phyloP scores from a whole-genome alignment of 352 stramenopile species.

The Aphanomyces invadans region DNA sequence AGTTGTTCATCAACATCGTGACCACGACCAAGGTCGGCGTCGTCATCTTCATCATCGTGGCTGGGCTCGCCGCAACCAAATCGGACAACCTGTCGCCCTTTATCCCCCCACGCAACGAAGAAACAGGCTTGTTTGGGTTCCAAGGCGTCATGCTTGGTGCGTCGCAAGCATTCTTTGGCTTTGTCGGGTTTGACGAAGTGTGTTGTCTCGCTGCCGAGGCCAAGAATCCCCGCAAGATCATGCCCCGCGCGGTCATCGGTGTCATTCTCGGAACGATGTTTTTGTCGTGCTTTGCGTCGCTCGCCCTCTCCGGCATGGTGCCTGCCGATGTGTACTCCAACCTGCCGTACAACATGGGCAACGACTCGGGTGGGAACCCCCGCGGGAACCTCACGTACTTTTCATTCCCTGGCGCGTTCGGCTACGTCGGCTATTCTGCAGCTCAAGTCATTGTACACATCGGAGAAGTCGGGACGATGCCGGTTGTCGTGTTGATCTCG shows the following conservation, averaged over 20 bases:
- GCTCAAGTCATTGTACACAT: slow-evolving; percentile 42
- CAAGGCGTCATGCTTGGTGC: slow-evolving; percentile 45
- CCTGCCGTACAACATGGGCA: slow-evolving; percentile 11
- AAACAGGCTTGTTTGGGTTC: slow-evolving; percentile 23
- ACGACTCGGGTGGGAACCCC: background rate
- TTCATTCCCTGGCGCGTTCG: slow-evolving; percentile 29
- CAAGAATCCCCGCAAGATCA: slow-evolving; percentile 37
- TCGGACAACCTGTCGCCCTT: slow-evolving; percentile 78
- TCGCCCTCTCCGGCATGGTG: slow-evolving; percentile 65
- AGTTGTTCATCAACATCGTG: slow-evolving; percentile 85
- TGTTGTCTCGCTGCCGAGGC: slow-evolving; percentile 48
- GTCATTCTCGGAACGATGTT: slow-evolving; percentile 41
- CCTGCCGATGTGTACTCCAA: slow-evolving; percentile 28
- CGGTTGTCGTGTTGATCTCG: slow-evolving; percentile 89
- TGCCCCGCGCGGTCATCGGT: slow-evolving; percentile 51
- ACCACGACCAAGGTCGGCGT: slow-evolving; percentile 73
- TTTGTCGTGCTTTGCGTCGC: slow-evolving; percentile 33
- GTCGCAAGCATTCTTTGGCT: slow-evolving; percentile 77
- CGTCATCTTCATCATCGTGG: slow-evolving; percentile 89
- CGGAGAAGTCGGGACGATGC: slow-evolving; percentile 85
- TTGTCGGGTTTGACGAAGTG: slow-evolving; percentile 77
- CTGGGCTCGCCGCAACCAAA: slow-evolving; percentile 77
- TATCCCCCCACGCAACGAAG: slow-evolving; percentile 36
- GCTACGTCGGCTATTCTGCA: slow-evolving; percentile 27
- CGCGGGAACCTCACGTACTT: background rate